These are phyloP conservation scores for Rhizophora apiculata DNA, from an alignment of 345 rosid genomes.

Conservation along the genomic window DNA sequence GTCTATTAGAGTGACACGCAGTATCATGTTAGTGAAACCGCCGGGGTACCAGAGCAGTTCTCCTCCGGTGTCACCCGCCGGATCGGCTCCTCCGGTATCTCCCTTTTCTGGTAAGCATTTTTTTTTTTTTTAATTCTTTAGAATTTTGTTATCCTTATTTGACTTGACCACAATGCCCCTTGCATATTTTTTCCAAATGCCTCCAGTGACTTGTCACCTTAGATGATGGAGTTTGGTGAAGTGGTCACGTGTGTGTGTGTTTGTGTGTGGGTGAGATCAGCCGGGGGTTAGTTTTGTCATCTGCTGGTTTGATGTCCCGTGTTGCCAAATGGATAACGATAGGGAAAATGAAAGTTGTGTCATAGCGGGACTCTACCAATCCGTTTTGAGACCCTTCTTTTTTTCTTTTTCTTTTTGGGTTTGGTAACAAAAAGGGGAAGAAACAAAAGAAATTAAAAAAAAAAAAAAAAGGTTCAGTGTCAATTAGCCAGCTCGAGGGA, in stretches of 20 bases:
- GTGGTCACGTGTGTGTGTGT: background rate
- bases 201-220: background rate
- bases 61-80: slow-evolving; percentile 85
- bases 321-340: slow-evolving; percentile 1
- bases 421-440: no score
- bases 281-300: slow-evolving; percentile 37
- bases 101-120: slow-evolving; percentile 76
- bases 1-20: slow-evolving; percentile 60
- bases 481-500: no score
- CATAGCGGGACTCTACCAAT: background rate
- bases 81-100: slow-evolving; percentile 76
- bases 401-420: no score
- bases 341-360: background rate
- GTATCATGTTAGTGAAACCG: slow-evolving; percentile 86
- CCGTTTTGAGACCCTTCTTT: background rate
- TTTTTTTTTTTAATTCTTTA: background rate
- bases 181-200: background rate
- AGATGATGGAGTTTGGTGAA: slow-evolving; percentile 1
- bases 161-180: slow-evolving; percentile 3
- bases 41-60: slow-evolving; percentile 74
- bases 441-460: no score
- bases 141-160: no score
- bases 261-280: background rate
- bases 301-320: background rate
- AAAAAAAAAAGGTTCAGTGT: no score